Evolutionary conservation across 1,284 basidiomycete species (phyloP), one percentile per base, ranked within the genome.

Genomic region (Puccinia horiana): DNA sequence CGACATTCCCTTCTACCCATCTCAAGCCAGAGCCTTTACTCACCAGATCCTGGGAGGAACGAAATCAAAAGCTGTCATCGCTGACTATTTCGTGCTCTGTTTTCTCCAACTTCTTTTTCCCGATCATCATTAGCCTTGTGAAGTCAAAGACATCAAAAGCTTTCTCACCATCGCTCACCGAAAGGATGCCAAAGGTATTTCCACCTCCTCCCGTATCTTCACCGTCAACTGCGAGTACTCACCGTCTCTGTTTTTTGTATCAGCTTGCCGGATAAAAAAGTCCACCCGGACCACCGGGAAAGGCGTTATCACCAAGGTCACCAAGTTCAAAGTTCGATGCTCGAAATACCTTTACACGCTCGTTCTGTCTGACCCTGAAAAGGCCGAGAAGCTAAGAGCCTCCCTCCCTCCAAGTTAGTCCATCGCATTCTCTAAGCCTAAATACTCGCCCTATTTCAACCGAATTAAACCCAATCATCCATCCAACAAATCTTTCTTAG

Each of bases 301-400:
- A 86, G 85, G 86, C 85, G 76, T 90, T 83, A 92, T 90, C 87
- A 94, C 93, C 90, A 90, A 90, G 84, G 91, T 92, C 89, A 96
- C 94, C 88, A 98, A 99, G 90, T 98, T 99, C 92, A 99, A 99
- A 91, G 92, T 99, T 88, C 92, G 96, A 88, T 98, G 96, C 90
- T 93, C 94, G 84, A 91, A 93, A 87, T 98, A 96, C 90, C 93
- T 99, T 84, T 99, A 99, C 92, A 99, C 97, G 44, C 92, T 99
- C 85, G 92, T 92, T 84, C 89, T 99, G 87, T 92, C 96, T 87
- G 97, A 99, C 89, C 91, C 93, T 86, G 95, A 98, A 89, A 98
- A 98, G 91, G 97, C 97, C 72, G 95, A 97, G 88, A 99, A 98
- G 91, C 92, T 99, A 86, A 92, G 93, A 90, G 94, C 94, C 90